Base-by-base conservation (phyloP, 129 eudicot genomes). In the Dittrichia graveolens region DNA sequence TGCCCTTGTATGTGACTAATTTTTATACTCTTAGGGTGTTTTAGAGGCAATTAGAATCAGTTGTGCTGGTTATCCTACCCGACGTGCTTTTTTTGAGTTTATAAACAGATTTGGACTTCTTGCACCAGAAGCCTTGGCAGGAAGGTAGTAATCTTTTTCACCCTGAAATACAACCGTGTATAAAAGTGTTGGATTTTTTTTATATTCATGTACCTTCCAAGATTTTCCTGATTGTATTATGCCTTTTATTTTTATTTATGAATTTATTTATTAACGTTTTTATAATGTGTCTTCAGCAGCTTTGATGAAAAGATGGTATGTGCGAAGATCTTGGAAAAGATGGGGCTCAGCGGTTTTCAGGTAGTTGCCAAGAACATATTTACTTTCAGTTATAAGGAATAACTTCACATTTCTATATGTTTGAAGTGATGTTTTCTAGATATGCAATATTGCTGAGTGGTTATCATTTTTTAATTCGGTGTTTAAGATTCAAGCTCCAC, bases 1-100 rank as follows among this genome's bases (percentile, higher is more conserved):
- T 49, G 11, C 58, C n/a, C 7, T 45, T n/a, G 31, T 50, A 47
- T 58, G 48, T 67, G 59, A 75, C 69, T 74, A 38, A 64, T 71
- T 69, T 31, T 60, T 76, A 44, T 81, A 52, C 65, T 48, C 81
- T 24, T 82, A 95, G 99, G 99, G 99, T 79, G 99, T 95, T 76
- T 67, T 95, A 80, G 99, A 95, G 87, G 99, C 99, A 83, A 95
- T 95, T 79, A 86, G 99, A 79, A 95, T 95, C 70, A 95, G 99
- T 78, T 90, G 97, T 83, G 99, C 99, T 40, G 99, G 99, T 41
- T 95, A 80, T 75, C 99, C 99, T 72, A 95, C 99, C 79, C 99
- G 99, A 19, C 97, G 97, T 65, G 83, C 96, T 63, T 95, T 90
- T 84, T 95, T 95, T 78, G 99, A 95, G 73, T 95, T 95, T 74